Percentiles rank a stretch among this genome's conserved stretches.
Conservation (phyloP, 2,329 filamentous ascomycete genomes). For the Thelonectria blattea region DNA sequence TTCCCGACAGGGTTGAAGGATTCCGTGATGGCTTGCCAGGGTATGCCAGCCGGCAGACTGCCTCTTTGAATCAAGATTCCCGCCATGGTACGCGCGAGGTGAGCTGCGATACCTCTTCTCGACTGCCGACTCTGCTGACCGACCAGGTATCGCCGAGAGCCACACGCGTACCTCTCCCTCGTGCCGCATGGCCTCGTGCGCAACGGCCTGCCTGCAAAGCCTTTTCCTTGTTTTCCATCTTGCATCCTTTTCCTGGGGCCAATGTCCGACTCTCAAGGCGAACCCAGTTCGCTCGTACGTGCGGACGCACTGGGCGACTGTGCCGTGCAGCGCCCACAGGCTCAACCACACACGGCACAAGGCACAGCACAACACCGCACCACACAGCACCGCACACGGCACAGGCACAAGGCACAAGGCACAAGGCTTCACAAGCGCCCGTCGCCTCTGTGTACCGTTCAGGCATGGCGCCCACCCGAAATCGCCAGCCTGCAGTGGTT, state of each 20-base stretch:
- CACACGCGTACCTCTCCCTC: constrained; percentile 22
- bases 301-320: not conserved
- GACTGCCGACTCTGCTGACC: not conserved
- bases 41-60: constrained; percentile 23
- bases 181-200: constrained; percentile 23
- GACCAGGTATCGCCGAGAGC: constrained; percentile 19
- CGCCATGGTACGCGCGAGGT: constrained; percentile 18
- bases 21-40: constrained; percentile 20
- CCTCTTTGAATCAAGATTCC: constrained; percentile 19
- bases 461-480: constrained; percentile 12
- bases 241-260: constrained; percentile 10
- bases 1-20: constrained; percentile 15
- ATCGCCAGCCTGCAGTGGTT: constrained; percentile 15
- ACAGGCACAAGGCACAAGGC: not conserved
- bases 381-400: not conserved
- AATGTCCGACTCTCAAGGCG: constrained; percentile 6
- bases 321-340: not conserved
- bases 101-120: constrained; percentile 17
- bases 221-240: constrained; percentile 20
- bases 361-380: not conserved
- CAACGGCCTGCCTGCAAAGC: constrained; percentile 23
- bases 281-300: not conserved
- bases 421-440: constrained; percentile 8
- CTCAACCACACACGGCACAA: not conserved
- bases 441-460: constrained; percentile 10